Evolutionary conservation across 148 eudicot species (phyloP), one percentile per base, ranked within the genome.

Genomic region (Persicaria tinctoria): DNA sequence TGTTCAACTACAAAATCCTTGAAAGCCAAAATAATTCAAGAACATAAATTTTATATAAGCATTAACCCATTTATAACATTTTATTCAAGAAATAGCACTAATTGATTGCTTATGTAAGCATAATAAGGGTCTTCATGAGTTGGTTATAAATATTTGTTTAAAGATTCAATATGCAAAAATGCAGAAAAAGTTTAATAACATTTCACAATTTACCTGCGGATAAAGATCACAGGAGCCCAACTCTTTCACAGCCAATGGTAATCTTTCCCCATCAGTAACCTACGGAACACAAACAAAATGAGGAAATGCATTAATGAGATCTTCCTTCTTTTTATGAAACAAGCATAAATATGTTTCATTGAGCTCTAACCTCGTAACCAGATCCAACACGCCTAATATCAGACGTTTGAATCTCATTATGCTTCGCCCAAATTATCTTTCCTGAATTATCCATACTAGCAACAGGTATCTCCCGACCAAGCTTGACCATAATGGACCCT

Each of bases 401-500:
- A 16, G 84, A 91, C 73, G 98, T 95, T 78, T 95, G 97, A 76
- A 95, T 87, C 75, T 95, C 97, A 79, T 95, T 92, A 85, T 95
- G 98, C 83, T 89, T 92, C 7, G 98, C 93, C 96, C 96, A 92
- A 75, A 92, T 92, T 68, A 95, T 86, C 86, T 95, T 92, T 48
- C 98, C 98, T 75, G 96, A 85, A 55, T 83, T 95, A 81, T 95
- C 97, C 98, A 95, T 95, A 77, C 98, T 92, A 75, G 97, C 96
- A 72, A 95, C 90, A 71, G 98, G 98, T 75, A 87, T 88, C 80
- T 91, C 98, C 20, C 97, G 92, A 45, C 98, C 98, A 76, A 93
- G 78, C 84, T 93, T 93, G 71, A 93, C 92, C 98, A 93, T 89
- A 72, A 93, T 93, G 51, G 91, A 82, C 55, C 98, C 97, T 86